Evolutionary conservation across 2,329 filamentous ascomycete genomes (phyloP), one percentile per base, ranked within the genome.

Genomic region (Trichoderma endophyticum): DNA sequence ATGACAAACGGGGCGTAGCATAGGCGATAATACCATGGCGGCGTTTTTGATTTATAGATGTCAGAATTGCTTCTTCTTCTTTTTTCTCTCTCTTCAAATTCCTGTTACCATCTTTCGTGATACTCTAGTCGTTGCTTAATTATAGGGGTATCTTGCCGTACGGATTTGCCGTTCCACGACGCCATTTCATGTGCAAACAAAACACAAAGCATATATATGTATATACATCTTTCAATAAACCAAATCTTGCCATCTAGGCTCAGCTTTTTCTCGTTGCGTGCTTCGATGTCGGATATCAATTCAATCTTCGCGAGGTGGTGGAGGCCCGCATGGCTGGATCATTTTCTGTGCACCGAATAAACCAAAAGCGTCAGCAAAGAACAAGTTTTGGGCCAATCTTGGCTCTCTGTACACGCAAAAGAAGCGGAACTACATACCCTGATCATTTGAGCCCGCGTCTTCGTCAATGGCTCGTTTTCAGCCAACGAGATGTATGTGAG

Each of bases 401-500:
- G 2, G 15, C 11, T 11, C 6, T 15, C 14, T 26, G 15, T 3
- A 12, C 9, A 12, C 14, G 12, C 28, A 14, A 28, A 2, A 11
- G 3, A 54, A 26, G 18, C 57, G 30, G 30, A 21, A 26, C 9
- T 15, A 81, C 84, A 62, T 79, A 90, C 88, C 79, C 97, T 92
- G 77, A 98, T 91, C 84, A 97, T 87, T 81, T 90, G 87, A 15
- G 92, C 90, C 74, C 94, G 88, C 68, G 96, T 90, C 81, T 94
- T 93, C 81, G 94, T 91, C 72, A 91, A 87, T 6, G 93, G 88
- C 81, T 97, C 93, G 62, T 96, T 96, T 84, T 97, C 90, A 0
- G 95, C 95, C 64, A 98, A 90, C 21, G 93, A 88, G 86, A 98
- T 94, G 82, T 97, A 98, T 51, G 93, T 90, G 18, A 98, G 86